Base-by-base conservation (phyloP, 495 filamentous ascomycete species). In the Cryomyces minteri region DNA sequence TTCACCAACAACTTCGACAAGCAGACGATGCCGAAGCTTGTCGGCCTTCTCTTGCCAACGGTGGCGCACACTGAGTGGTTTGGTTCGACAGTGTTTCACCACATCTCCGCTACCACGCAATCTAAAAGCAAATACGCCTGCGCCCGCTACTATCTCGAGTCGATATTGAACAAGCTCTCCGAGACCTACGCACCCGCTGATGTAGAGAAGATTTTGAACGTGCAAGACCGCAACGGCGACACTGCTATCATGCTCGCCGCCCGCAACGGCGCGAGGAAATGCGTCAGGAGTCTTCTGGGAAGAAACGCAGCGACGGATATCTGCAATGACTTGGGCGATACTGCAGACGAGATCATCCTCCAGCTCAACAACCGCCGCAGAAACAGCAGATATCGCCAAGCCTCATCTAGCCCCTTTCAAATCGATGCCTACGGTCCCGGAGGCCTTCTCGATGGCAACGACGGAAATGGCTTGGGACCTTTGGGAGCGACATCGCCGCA, bases 1-100 rank as follows among this genome's bases (percentile, higher is more conserved):
- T 98, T 96, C 55, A 95, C 87, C 33, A 98, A 98, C 58, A 92
- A 88, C 54, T 86, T 80, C 59, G 88, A 95, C 54, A 90, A 84
- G 59, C 68, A 80, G 43, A 86, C 82, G 1, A 94, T 96, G 60
- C 77, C 82, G 0, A 65, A 67, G 10, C 70, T 96, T n/a, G 69
- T 94, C 47, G 79, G 81, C 48, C 68, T 92, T 34, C 70, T 98
- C 4, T 66, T 80, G 43, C 70, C 74, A 33, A 94, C 87, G 5
- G 70, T 95, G 34, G 76, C 75, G 18, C 72, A 71, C 40, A 67
- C 74, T 9, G 90, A 98, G 52, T 73, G 74, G 63, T 79, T 76
- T 45, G 77, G 81, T 6, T 79, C 75, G 46, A 94, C 86, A 0
- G 79, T 92, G 42, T 85, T 98, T 51, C 90, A 98, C 53, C 90